A percentile compares a stretch with the other conserved stretches of the same genome.
Conservation (phyloP, 2,329 filamentous ascomycete species). For the Neonectria coccinea region DNA sequence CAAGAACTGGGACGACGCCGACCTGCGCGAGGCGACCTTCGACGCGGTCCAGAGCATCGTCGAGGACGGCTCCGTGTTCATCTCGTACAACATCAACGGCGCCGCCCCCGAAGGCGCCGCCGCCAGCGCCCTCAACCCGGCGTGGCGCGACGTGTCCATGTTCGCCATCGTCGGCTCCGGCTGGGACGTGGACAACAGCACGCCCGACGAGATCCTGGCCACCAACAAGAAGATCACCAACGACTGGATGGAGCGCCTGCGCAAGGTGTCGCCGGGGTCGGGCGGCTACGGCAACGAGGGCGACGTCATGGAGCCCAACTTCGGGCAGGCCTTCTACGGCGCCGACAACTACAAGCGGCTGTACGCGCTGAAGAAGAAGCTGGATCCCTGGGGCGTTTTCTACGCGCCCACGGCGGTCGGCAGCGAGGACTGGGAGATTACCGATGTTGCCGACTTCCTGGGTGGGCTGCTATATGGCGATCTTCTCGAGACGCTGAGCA, state of each 20-base stretch:
- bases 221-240: constrained; percentile 44
- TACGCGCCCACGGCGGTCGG: constrained; percentile 34
- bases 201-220: constrained; percentile 30
- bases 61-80: constrained; percentile 41
- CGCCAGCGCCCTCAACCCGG: constrained; percentile 55
- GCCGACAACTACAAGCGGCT: constrained; percentile 43
- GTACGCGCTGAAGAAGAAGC: constrained; percentile 47
- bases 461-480: constrained; percentile 25
- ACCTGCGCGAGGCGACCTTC: constrained; percentile 37
- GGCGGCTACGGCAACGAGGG: constrained; percentile 50
- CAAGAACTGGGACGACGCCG: constrained; percentile 39
- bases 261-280: constrained; percentile 33
- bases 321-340: constrained; percentile 48
- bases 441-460: constrained; percentile 12
- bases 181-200: constrained; percentile 31
- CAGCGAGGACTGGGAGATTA: constrained; percentile 34
- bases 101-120: constrained; percentile 32
- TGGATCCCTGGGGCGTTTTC: constrained; percentile 48
- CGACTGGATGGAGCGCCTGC: constrained; percentile 33
- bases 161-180: constrained; percentile 47
- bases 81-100: constrained; percentile 43
- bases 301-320: constrained; percentile 49
- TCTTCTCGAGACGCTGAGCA: constrained; percentile 30
- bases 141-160: constrained; percentile 58
- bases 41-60: constrained; percentile 35